A percentile compares a stretch with the other conserved stretches of the same genome.
These are phyloP conservation scores for Wickerhamomyces silvicola DNA, from an alignment of 805 yeast genomes.

Conservation along the genomic window DNA sequence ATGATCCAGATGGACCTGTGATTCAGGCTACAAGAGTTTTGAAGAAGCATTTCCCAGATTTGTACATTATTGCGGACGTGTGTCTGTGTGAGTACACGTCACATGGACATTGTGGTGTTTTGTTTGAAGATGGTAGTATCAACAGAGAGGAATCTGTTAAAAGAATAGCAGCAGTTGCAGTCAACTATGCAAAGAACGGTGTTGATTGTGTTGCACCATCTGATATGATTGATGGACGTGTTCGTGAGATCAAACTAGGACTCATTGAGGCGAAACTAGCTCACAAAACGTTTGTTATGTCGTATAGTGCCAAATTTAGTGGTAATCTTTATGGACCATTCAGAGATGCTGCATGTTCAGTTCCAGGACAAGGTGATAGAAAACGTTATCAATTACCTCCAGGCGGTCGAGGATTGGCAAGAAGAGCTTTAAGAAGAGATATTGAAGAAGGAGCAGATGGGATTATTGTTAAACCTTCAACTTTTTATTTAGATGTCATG, in stretches of 20 bases:
- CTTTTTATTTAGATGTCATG: conserved; percentile 88
- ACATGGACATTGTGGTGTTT: conserved; percentile 97
- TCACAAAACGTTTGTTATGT: conserved; percentile 82
- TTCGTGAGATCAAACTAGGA: conserved; percentile 80
- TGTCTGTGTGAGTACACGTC: conserved; percentile 94
- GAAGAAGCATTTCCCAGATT: conserved; percentile 62
- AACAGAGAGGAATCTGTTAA: conserved; percentile 68
- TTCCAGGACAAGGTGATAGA: conserved; percentile 87
- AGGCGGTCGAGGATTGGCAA: conserved; percentile 89
- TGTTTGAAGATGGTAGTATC: conserved; percentile 81
- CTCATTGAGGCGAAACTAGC: conserved; percentile 76
- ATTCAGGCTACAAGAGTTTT: conserved; percentile 69
- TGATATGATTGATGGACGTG: conserved; percentile 96
- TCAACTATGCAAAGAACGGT: conserved; percentile 92
- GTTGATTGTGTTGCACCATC: conserved; percentile 95
- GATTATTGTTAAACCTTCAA: conserved; percentile 90
- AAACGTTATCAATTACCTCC: conserved; percentile 90
- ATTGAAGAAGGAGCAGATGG: conserved; percentile 93
- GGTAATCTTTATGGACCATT: conserved; percentile 95
- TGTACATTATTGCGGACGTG: conserved; percentile 89
- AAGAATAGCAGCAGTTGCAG: conserved; percentile 91
- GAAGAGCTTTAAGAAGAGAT: conserved; percentile 84
- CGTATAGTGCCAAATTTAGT: conserved; percentile 90
- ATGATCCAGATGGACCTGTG: conserved; percentile 95
- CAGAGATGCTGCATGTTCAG: conserved; percentile 93